These are phyloP conservation scores for Phragmites australis DNA, from an alignment of 176 grass and related monocot species.

Conservation along the genomic window DNA sequence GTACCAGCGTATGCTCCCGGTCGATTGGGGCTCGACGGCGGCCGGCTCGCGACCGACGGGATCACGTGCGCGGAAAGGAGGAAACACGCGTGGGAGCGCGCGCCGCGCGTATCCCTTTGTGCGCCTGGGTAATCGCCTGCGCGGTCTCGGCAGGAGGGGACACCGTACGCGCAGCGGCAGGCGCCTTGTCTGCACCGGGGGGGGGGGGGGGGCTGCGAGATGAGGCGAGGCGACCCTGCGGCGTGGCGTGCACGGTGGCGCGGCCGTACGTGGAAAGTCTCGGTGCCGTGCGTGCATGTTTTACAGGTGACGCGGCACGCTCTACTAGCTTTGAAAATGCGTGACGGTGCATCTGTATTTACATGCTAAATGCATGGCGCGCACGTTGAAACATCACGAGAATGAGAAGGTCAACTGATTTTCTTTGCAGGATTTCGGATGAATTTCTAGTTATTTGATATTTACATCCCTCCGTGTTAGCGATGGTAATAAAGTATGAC, in stretches of 20 bases:
- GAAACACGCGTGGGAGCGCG: neutral
- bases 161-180: slow-evolving; percentile 44
- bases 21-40: neutral
- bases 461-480: too few species aligned
- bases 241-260: slow-evolving; percentile 47
- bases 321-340: neutral
- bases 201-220: neutral
- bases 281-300: slow-evolving; percentile 8
- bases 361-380: neutral
- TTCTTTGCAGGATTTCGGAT: neutral
- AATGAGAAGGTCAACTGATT: neutral
- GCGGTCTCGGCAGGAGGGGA: slow-evolving; percentile 36
- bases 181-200: slow-evolving; percentile 12
- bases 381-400: neutral
- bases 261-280: neutral
- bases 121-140: slow-evolving; percentile 6
- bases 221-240: neutral
- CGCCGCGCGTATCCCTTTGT: neutral
- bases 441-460: neutral
- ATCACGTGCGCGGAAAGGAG: neutral
- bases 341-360: neutral
- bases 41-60: neutral
- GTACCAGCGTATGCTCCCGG: neutral
- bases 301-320: neutral
- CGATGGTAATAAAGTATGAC: too few species aligned